These are phyloP conservation scores for Macrolepiota dolichaula DNA, from an alignment of 768 basidiomycete genomes.

Conservation along the genomic window DNA sequence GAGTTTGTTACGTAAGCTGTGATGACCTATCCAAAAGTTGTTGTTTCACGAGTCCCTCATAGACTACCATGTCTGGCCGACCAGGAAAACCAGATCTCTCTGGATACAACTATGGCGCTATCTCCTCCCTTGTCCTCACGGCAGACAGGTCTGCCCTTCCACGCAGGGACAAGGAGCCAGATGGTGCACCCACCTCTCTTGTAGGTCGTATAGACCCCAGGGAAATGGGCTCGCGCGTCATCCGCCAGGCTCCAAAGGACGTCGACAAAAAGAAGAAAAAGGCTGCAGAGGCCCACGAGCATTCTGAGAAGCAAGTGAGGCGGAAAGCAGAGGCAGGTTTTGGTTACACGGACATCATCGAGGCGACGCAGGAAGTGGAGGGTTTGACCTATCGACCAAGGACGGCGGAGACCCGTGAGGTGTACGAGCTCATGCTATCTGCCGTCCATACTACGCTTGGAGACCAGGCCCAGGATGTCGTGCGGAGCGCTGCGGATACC, in stretches of 20 bases:
- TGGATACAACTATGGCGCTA: slow-evolving; percentile 93
- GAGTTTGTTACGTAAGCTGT: not conserved
- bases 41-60: not conserved
- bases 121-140: slow-evolving; percentile 92
- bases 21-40: not conserved
- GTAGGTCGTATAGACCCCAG: slow-evolving; percentile 85
- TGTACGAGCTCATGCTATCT: slow-evolving; percentile 88
- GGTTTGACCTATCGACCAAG: slow-evolving; percentile 90
- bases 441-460: slow-evolving; percentile 81
- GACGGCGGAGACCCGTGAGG: slow-evolving; percentile 91
- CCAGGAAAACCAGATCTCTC: slow-evolving; percentile 73
- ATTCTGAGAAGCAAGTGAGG: slow-evolving; percentile 56
- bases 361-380: slow-evolving; percentile 90
- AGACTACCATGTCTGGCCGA: slow-evolving; percentile 28
- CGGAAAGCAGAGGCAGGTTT: slow-evolving; percentile 64
- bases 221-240: slow-evolving; percentile 92
- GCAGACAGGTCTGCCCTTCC: slow-evolving; percentile 80
- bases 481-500: slow-evolving; percentile 92
- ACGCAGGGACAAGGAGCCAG: slow-evolving; percentile 91
- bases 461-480: slow-evolving; percentile 94
- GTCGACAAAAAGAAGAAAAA: slow-evolving; percentile 93
- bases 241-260: slow-evolving; percentile 81
- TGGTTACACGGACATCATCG: slow-evolving; percentile 89
- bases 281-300: slow-evolving; percentile 57
- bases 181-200: slow-evolving; percentile 92